Evolutionary conservation across 2,329 filamentous ascomycete species (phyloP).

Genomic region (Diplodia seriata): DNA sequence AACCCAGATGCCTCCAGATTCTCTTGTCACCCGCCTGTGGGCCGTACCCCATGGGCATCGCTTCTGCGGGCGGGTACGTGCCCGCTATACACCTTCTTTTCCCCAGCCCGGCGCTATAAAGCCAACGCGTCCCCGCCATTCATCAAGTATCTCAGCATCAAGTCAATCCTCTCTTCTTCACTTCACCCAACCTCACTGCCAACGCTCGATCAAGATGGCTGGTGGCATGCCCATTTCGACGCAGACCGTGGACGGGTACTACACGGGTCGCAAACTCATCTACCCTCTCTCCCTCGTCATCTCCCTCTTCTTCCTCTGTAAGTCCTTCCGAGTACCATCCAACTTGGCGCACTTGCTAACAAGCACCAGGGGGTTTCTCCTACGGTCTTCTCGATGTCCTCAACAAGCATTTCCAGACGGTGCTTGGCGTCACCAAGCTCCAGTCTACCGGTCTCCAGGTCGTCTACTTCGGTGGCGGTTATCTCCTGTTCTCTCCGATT

Average conservation of each 20-base stretch:
- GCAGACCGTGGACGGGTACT: constrained; percentile 20
- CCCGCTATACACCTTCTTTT: constrained; percentile 6
- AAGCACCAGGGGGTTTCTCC: constrained; percentile 16
- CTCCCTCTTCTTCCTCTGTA: constrained; percentile 28
- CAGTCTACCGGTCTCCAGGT: constrained; percentile 53
- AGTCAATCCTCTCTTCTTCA: constrained; percentile 6
- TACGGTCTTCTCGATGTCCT: constrained; percentile 65
- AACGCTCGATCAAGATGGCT: constrained; percentile 22
- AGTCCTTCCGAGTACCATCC: neutral
- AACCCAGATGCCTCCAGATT: constrained; percentile 14
- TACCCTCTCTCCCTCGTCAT: constrained; percentile 29
- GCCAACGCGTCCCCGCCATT: neutral
- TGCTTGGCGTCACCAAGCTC: constrained; percentile 63
- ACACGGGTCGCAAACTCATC: constrained; percentile 31
- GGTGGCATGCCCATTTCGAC: constrained; percentile 23
- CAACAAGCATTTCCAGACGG: constrained; percentile 80
- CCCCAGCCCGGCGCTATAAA: constrained; percentile 1
- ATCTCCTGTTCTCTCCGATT: constrained; percentile 52
- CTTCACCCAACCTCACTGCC: neutral
- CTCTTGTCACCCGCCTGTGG: neutral
- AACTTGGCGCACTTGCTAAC: neutral
- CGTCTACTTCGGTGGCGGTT: constrained; percentile 53
- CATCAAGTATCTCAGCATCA: constrained; percentile 4
- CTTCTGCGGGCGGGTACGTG: constrained; percentile 11
- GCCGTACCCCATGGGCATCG: constrained; percentile 24